Percentiles rank a stretch among this genome's conserved stretches.
These are phyloP conservation scores for Dicorynia guianensis DNA, from an alignment of 306 rosid species.

Conservation along the genomic window DNA sequence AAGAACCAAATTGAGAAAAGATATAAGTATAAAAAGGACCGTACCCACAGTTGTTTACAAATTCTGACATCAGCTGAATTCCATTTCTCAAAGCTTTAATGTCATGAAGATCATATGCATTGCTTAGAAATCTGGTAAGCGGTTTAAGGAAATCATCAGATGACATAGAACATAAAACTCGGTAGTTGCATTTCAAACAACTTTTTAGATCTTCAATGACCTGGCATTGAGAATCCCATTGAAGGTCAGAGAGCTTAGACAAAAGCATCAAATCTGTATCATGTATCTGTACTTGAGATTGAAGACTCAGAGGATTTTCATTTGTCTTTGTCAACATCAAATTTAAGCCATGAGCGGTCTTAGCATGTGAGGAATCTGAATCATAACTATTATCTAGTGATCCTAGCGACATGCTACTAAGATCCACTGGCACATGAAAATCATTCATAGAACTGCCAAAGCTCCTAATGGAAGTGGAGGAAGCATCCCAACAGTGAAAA, in stretches of 20 bases:
- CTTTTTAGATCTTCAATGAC: slow-evolving; percentile 68
- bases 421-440: slow-evolving; percentile 65
- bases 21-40: slow-evolving; percentile 8
- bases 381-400: slow-evolving; percentile 63
- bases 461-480: slow-evolving; percentile 72
- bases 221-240: slow-evolving; percentile 79
- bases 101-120: slow-evolving; percentile 64
- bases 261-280: slow-evolving; percentile 57
- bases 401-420: slow-evolving; percentile 72
- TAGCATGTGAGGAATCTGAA: slow-evolving; percentile 58
- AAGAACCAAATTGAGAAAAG: slow-evolving; percentile 11
- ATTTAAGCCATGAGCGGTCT: slow-evolving; percentile 43
- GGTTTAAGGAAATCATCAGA: slow-evolving; percentile 60
- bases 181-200: slow-evolving; percentile 50
- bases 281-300: slow-evolving; percentile 39
- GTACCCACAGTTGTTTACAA: slow-evolving; percentile 76
- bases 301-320: slow-evolving; percentile 46
- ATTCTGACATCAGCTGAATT: slow-evolving; percentile 60
- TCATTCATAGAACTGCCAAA: slow-evolving; percentile 75
- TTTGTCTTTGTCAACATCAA: slow-evolving; percentile 41
- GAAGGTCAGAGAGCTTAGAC: slow-evolving; percentile 65
- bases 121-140: slow-evolving; percentile 68
- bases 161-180: slow-evolving; percentile 50
- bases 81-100: slow-evolving; percentile 66
- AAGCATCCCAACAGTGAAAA: slow-evolving; percentile 54